Evolutionary conservation across 192 early-diverging fungal genomes (phyloP).

Genomic region (Allomyces macrogynus): DNA sequence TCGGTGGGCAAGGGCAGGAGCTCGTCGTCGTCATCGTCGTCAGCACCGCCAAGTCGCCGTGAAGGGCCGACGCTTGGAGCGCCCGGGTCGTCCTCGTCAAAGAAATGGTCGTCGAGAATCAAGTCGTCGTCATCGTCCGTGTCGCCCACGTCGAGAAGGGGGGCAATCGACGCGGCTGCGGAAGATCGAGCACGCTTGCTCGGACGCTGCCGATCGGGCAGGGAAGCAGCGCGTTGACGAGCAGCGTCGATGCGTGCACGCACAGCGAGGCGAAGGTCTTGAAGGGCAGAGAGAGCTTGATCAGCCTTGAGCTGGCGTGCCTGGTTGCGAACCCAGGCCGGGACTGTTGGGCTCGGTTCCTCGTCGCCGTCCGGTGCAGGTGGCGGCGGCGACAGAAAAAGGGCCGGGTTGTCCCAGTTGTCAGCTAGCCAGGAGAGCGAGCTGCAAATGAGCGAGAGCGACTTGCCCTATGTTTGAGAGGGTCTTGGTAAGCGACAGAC

Average conservation of each 20-base stretch:
- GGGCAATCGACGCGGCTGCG: too few relatives aligned
- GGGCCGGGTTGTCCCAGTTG: constrained; percentile 3
- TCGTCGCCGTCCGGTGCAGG: constrained; percentile 1
- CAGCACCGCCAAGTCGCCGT: too few relatives aligned
- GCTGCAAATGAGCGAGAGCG: constrained; percentile 68
- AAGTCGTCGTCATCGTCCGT: constrained; percentile 6
- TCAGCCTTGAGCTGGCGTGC: background rate
- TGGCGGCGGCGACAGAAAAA: background rate
- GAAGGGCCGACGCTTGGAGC: too few relatives aligned
- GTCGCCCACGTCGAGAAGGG: background rate
- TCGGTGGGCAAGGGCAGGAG: background rate
- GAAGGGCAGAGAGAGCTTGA: constrained; percentile 6
- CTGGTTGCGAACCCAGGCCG: constrained; percentile 13
- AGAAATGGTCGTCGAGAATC: constrained; percentile 7
- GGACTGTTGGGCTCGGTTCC: constrained; percentile 8
- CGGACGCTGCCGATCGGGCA: too few relatives aligned
- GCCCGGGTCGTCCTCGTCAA: constrained; percentile 4
- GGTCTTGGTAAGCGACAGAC: too few relatives aligned
- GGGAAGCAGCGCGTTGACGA: background rate
- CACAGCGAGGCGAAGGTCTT: constrained; percentile 14
- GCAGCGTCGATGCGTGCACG: constrained; percentile 11
- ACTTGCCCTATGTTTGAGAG: constrained; percentile 45
- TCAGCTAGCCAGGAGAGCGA: constrained; percentile 62
- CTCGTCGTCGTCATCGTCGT: background rate
- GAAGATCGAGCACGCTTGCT: too few relatives aligned